Evolutionary conservation across 768 basidiomycete species (phyloP), one percentile per base, ranked within the genome.

Genomic region (Leccinellum albellum): DNA sequence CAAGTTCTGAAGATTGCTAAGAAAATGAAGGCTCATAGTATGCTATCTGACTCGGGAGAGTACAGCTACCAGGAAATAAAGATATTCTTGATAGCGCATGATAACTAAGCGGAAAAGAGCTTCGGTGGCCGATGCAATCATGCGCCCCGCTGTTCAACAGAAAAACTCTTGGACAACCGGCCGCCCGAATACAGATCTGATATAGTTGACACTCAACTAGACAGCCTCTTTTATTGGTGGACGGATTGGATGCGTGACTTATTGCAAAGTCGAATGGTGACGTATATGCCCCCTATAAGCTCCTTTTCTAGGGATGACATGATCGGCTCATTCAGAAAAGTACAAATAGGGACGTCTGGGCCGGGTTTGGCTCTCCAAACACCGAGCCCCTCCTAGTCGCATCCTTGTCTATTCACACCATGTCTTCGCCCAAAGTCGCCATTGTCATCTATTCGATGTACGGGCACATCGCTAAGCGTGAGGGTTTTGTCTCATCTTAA

Each of bases 391-490:
- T 42, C 20, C 20, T 42, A 42, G 40, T 13, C 21, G 40, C 40
- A 42, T 42, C 21, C 20, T 9, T 21, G 21, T 49, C 57, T 26
- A 12, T n/a, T 26, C 26, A 15, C 46, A 57, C 48, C 52, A 81
- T 80, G 78, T 66, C 79, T 40, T 60, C 76, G 50, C 86, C 88
- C 24, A 81, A 70, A 61, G 71, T 89, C 61, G 87, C 87, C 53
- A 87, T 90, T 63, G 60, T 90, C 64, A 84, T 90, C 72, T 91
- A 90, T 74, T 73, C 85, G 20, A 71, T 89, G 76, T 88, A 86
- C 68, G 87, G 86, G 61, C 90, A 91, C 69, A 82, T 91, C 70
- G 80, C 77, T 57, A 80, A 81, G 64, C 44, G 89, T 90, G 65
- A 50, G 84, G 77, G 8, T 28, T 20, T 2, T 4, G 6, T 45